Conservation (phyloP, 768 basidiomycete genomes). For the Pulveroboletus sp. region DNA sequence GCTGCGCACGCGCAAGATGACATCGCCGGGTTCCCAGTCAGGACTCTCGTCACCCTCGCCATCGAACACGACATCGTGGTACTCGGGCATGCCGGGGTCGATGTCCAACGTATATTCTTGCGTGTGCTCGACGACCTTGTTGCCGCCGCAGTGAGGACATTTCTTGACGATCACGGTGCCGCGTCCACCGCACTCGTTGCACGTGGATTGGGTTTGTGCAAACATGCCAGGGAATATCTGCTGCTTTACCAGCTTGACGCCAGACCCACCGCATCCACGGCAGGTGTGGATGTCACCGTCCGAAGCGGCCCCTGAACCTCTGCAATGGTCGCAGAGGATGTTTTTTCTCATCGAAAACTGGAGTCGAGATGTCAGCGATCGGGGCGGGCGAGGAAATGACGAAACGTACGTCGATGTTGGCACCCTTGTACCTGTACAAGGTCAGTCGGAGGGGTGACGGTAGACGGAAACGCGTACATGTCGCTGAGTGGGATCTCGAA, state of each 20-base stretch:
- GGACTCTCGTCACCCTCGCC: slow-evolving; percentile 96
- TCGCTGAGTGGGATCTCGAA: slow-evolving; percentile 86
- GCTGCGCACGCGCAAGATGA: slow-evolving; percentile 81
- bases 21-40: slow-evolving; percentile 95
- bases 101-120: slow-evolving; percentile 85
- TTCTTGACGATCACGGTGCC: slow-evolving; percentile 71
- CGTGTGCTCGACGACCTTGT: slow-evolving; percentile 76
- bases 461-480: slow-evolving; percentile 58
- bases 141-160: slow-evolving; percentile 80
- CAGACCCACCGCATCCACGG: slow-evolving; percentile 77
- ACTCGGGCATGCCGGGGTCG: slow-evolving; percentile 86
- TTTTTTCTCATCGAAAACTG: slow-evolving; percentile 92
- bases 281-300: slow-evolving; percentile 88
- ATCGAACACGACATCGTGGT: slow-evolving; percentile 88
- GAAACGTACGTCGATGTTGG: slow-evolving; percentile 71
- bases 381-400: background rate
- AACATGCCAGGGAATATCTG: slow-evolving; percentile 97
- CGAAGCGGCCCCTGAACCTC: slow-evolving; percentile 90
- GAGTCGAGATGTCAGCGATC: slow-evolving; percentile 6
- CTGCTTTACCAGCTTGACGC: slow-evolving; percentile 81
- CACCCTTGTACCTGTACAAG: slow-evolving; percentile 69
- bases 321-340: slow-evolving; percentile 94
- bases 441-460: no score
- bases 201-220: slow-evolving; percentile 80
- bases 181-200: slow-evolving; percentile 80